Base-by-base conservation (phyloP, 2,329 filamentous ascomycete species). In the Exophiala sideris region DNA sequence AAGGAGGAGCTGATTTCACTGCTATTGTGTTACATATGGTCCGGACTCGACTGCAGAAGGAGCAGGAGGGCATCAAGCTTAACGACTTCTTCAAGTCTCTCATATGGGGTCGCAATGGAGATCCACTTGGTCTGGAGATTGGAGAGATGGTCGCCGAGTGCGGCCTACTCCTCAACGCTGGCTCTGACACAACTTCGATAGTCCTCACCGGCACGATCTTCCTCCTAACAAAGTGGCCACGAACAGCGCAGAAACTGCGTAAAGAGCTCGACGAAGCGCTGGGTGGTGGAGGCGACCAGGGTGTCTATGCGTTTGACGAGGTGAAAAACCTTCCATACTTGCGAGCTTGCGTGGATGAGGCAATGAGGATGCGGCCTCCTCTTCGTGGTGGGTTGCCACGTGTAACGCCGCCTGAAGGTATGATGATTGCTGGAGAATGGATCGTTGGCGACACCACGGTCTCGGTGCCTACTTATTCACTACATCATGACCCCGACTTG, bases 371-470 rank as follows among this genome's bases (percentile, higher is more conserved):
- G 12, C 32, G 38, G 16, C 48, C 48, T 18, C 48, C 48, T n/a
- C 6, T 45, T 10, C 32, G 20, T 29, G 11, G 8, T 7, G 48
- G 48, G 2, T 20, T 51, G 5, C 20, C 41, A 21, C 48, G 48
- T 9, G 18, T 45, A 34, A 61, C 58, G 10, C 55, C 60, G 12
- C 40, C 44, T 0, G 44, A 54, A 29, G 60, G 56, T 16, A 41
- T 36, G 16, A 10, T 20, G 2, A 57, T 59, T 36, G 24, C 18
- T 11, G 58, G 60, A 9, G 36, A 65, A 5, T 66, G 67, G 2
- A 65, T 85, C 0, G 80, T 81, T 0, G 78, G 74, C 0, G 79
- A 78, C 32, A 52, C 77, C 0, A 72, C 78, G 1, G 72, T 85
- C 6, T 74, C 77, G 0, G 78, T 80, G 0, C 72, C 78, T 50